Base-by-base conservation (phyloP, 495 filamentous ascomycete species). In the Xylaria cubensis region DNA sequence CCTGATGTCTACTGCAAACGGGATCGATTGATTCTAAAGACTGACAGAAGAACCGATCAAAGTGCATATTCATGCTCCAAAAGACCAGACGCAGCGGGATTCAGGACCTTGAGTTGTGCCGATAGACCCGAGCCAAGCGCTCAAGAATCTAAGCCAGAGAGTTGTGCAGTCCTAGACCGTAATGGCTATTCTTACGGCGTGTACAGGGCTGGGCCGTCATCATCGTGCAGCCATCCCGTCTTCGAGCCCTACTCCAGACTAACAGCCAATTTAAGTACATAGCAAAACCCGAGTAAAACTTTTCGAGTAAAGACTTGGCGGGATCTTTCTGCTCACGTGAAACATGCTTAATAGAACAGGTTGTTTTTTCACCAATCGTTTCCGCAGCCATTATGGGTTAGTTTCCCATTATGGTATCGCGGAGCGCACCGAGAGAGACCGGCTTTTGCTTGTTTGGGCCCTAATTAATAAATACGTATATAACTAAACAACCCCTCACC, bases 71-170 rank as follows among this genome's bases (percentile, higher is more conserved):
- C 32, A 21, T 64, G 42, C 61, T 10, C 32, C 26, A 46, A 36
- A 51, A 32, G 15, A 19, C 42, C 63, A 44, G 26, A 24, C 44
- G 32, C 19, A 29, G 36, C 39, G 26, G 26, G 32, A 36, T 39
- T 4, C 46, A 39, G 64, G 19, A 41, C 46, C 53, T 39, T 34
- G 29, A 36, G 32, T 32, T 26, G 29, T 66, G 64, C 64, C 64
- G 64, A 51, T 53, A 66, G 44, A 66, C 46, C 63, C 63, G 63
- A 36, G 63, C 63, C 44, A 65, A 65, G 62, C 42, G 32, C 62
- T 29, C 39, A 42, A 42, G 39, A 1, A 42, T 42, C 39, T 42
- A 50, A 24, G 19, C n/a, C n/a, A 10, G n/a, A 21, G n/a, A 21
- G n/a, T 3, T 51, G 8, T 64, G 39, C 36, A 44, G 24, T 24